Percentiles rank a stretch among this genome's conserved stretches.
Conservation (phyloP, 208 protist genomes). For the Leishmania arabica region DNA sequence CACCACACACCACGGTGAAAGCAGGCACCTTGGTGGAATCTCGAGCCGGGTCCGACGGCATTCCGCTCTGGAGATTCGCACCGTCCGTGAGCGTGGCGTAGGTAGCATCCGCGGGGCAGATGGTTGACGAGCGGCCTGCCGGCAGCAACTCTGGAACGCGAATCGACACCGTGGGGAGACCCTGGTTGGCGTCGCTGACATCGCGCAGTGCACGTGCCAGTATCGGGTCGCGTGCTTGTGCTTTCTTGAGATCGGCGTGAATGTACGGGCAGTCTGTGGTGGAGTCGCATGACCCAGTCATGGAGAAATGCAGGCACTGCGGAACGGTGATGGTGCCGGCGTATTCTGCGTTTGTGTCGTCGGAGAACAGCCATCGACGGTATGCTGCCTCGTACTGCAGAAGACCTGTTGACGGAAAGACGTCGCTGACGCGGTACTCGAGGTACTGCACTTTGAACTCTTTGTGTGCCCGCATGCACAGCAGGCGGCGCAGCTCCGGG, state of each 20-base stretch:
- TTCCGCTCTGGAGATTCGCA: constrained; percentile 3
- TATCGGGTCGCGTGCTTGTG: constrained; percentile 48
- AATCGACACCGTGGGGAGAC: not conserved
- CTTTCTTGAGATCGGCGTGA: constrained; percentile 43
- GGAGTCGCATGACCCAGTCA: constrained; percentile 37
- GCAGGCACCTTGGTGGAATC: constrained; percentile 21
- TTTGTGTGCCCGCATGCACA: constrained; percentile 45
- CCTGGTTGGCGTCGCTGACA: constrained; percentile 31
- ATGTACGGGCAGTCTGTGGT: constrained; percentile 41
- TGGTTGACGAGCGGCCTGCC: constrained; percentile 10
- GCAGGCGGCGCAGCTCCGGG: constrained; percentile 42
- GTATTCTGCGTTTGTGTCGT: constrained; percentile 25
- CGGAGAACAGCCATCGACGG: constrained; percentile 52
- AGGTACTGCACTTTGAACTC: constrained; percentile 66
- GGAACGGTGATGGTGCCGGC: constrained; percentile 30
- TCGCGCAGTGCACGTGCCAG: constrained; percentile 42
- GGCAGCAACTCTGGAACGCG: constrained; percentile 12
- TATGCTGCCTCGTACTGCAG: constrained; percentile 53
- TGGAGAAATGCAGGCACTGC: constrained; percentile 45
- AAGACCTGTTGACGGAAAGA: constrained; percentile 40
- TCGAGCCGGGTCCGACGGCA: constrained; percentile 5
- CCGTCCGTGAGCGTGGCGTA: constrained; percentile 16
- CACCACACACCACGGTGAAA: constrained; percentile 23
- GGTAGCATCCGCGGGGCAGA: constrained; percentile 8
- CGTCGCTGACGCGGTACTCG: constrained; percentile 54